A percentile compares a stretch with the other conserved stretches of the same genome.
These are phyloP conservation scores for Cystobasidium slooffiae DNA, from an alignment of 1,284 basidiomycete genomes.

Conservation along the genomic window DNA sequence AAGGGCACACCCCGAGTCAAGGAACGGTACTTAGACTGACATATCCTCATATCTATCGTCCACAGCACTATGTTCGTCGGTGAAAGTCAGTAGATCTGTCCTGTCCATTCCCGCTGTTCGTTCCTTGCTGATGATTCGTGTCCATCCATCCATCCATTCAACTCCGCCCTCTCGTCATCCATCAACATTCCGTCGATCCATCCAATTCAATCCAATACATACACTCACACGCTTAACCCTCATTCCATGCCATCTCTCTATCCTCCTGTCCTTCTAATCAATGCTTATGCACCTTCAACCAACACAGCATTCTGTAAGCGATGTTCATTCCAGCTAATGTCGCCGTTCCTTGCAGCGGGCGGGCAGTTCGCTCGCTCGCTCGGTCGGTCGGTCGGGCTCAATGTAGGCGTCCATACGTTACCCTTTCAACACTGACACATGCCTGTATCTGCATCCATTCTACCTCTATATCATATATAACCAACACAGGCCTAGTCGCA, in stretches of 20 bases:
- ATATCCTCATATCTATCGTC: background rate
- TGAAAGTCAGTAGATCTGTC: slow-evolving; percentile 18
- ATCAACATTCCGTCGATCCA: background rate
- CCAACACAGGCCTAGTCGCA: slow-evolving; percentile 43
- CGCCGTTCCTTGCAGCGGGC: too few species aligned
- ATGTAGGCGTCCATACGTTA: too few species aligned
- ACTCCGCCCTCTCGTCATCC: background rate
- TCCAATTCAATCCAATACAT: background rate
- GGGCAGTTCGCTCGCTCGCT: too few species aligned
- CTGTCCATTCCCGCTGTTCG: background rate
- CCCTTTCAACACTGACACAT: too few species aligned
- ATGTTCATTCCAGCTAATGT: background rate
- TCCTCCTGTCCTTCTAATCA: background rate
- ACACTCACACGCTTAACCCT: too few species aligned
- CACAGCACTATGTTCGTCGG: slow-evolving; percentile 43
- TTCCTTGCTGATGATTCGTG: background rate
- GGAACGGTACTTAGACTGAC: background rate
- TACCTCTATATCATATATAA: too few species aligned
- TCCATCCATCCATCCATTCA: background rate
- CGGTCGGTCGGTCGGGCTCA: too few species aligned
- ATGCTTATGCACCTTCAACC: background rate
- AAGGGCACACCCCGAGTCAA: background rate
- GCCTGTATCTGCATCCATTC: too few species aligned
- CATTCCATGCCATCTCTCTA: too few species aligned
- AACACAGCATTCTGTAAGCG: background rate